Conservation (phyloP, 306 rosid species). For the Oemleria cerasiformis region DNA sequence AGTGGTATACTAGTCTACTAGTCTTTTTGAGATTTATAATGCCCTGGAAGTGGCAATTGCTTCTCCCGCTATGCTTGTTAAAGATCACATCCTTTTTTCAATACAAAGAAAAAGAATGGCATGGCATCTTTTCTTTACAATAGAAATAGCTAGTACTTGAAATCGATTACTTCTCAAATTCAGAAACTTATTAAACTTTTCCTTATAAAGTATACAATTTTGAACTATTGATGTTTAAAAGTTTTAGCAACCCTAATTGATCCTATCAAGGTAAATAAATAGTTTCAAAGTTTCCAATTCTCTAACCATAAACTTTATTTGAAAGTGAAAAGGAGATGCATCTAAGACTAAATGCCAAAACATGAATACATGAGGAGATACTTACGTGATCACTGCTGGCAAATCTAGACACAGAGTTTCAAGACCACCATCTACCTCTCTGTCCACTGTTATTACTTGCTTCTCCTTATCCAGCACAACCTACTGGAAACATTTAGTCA, state of each 20-base stretch:
- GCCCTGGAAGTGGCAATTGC: background rate
- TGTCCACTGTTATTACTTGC: slow-evolving; percentile 68
- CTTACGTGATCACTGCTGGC: slow-evolving; percentile 96
- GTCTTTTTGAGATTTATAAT: background rate
- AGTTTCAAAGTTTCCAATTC: slow-evolving; percentile 4
- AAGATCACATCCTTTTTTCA: background rate
- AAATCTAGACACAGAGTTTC: slow-evolving; percentile 75
- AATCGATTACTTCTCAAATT: background rate
- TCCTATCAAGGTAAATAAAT: background rate
- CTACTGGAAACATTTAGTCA: slow-evolving; percentile 64
- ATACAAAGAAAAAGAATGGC: background rate
- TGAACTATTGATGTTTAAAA: background rate
- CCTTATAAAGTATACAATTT: background rate
- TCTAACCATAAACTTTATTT: background rate
- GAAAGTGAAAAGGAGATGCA: slow-evolving; percentile 3
- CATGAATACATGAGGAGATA: slow-evolving; percentile 12
- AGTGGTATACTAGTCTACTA: background rate
- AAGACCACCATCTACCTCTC: slow-evolving; percentile 92
- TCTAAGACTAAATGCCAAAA: slow-evolving; percentile 3
- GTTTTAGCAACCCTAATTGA: background rate
- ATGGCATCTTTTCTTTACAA: background rate
- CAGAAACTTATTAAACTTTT: background rate
- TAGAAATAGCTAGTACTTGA: background rate
- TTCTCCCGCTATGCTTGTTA: background rate
- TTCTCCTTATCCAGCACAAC: slow-evolving; percentile 90